Conservation (phyloP, 2,329 filamentous ascomycete species). For the Aspergillus aculeatus region DNA sequence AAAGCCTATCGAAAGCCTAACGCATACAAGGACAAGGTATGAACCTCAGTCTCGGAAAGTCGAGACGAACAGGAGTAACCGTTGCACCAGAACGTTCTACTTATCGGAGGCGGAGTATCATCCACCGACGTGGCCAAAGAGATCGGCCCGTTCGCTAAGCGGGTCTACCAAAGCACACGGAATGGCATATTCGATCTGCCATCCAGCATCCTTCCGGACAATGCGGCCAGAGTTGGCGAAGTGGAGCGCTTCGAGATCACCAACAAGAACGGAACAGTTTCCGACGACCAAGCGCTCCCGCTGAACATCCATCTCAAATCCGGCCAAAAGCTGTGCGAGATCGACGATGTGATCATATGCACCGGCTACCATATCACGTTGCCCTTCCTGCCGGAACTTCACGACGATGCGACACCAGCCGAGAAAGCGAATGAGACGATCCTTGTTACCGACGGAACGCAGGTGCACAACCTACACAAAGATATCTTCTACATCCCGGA, state of each 20-base stretch:
- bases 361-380: constrained; percentile 69
- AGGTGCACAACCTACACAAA: constrained; percentile 66
- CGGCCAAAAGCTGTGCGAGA: constrained; percentile 52
- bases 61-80: not conserved
- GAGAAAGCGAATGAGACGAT: constrained; percentile 53
- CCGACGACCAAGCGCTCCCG: constrained; percentile 44
- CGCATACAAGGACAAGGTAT: constrained; percentile 55
- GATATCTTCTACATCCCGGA: constrained; percentile 72
- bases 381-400: constrained; percentile 60
- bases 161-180: constrained; percentile 57
- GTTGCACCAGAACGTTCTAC: constrained; percentile 48
- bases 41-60: constrained; percentile 5
- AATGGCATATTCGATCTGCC: constrained; percentile 62
- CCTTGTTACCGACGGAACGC: constrained; percentile 63
- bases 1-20: constrained; percentile 51
- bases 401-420: constrained; percentile 45
- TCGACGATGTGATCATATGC: constrained; percentile 63
- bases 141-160: constrained; percentile 45
- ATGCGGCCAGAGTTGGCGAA: constrained; percentile 53
- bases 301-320: constrained; percentile 54
- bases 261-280: not conserved
- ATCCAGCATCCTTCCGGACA: constrained; percentile 53
- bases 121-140: constrained; percentile 56
- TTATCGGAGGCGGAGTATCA: constrained; percentile 58
- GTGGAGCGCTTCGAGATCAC: constrained; percentile 49